Percentiles rank a stretch among this genome's conserved stretches.
These are phyloP conservation scores for Viola pubescens DNA, from an alignment of 441 rosid species.

Conservation along the genomic window DNA sequence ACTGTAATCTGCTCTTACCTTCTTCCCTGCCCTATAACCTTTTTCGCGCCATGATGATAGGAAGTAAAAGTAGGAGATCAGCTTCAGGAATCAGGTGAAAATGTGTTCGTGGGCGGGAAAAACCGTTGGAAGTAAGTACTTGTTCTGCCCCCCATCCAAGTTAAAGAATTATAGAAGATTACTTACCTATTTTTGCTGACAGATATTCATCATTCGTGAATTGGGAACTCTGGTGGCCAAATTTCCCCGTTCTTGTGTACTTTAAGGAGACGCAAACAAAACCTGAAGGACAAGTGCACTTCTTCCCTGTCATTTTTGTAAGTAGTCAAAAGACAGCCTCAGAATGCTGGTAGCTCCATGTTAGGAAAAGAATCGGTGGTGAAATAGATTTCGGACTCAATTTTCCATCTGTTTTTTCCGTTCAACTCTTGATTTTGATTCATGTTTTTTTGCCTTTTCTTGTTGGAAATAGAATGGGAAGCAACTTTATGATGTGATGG, in stretches of 20 bases:
- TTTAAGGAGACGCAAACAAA: conserved; percentile 72
- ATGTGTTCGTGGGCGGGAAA: conserved; percentile 67
- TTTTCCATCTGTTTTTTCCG: too few relatives aligned
- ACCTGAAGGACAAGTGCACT: conserved; percentile 81
- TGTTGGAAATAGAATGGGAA: conserved; percentile 45
- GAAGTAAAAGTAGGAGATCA: conserved; percentile 63
- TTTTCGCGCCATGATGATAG: conserved; percentile 18
- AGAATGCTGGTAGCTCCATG: neutral
- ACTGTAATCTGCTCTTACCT: too few relatives aligned
- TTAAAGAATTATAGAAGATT: conserved; percentile 1
- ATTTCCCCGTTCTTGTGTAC: conserved; percentile 62
- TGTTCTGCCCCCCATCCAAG: neutral
- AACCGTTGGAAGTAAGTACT: conserved; percentile 69
- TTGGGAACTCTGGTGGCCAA: conserved; percentile 89
- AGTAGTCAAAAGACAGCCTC: conserved; percentile 16
- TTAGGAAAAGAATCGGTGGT: neutral
- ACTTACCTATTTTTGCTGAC: conserved; percentile 12
- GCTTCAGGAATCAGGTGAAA: conserved; percentile 65
- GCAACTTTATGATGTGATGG: conserved; percentile 69
- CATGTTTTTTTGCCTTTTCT: neutral
- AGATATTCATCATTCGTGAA: conserved; percentile 69
- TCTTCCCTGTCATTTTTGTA: conserved; percentile 75
- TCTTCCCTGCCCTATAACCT: too few relatives aligned
- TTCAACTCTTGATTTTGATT: neutral
- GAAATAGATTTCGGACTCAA: too few relatives aligned